These are phyloP conservation scores for Schizosaccharomyces osmophilus DNA, from an alignment of 805 yeast species.

Conservation along the genomic window DNA sequence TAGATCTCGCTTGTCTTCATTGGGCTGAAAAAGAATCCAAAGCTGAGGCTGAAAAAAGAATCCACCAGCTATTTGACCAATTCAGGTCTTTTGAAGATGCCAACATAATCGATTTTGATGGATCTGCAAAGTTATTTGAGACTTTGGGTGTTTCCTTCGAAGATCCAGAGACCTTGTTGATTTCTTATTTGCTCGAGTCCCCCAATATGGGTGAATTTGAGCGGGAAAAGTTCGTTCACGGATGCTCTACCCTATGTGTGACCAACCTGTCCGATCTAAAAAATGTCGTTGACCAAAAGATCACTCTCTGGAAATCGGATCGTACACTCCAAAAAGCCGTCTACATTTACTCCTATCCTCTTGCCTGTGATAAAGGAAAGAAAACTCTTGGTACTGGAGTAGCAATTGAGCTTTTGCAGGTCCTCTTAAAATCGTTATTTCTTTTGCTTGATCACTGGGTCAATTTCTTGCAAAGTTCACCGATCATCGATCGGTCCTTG, in stretches of 20 bases:
- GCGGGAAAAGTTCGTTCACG: constrained; percentile 24
- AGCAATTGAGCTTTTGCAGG: constrained; percentile 6
- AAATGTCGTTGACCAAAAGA: constrained; percentile 13
- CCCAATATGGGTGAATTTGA: constrained; percentile 42
- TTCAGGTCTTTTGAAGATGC: constrained; percentile 9
- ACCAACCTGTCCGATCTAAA: constrained; percentile 25
- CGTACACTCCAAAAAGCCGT: constrained; percentile 26
- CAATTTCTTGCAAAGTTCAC: constrained; percentile 20
- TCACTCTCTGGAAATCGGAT: constrained; percentile 15
- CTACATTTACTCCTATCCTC: constrained; percentile 48
- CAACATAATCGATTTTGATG: constrained; percentile 42
- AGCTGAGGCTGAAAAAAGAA: neutral
- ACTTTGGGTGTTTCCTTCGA: constrained; percentile 55
- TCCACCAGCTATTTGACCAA: neutral
- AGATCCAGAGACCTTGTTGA: constrained; percentile 40
- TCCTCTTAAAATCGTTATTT: constrained; percentile 27
- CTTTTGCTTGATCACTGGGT: constrained; percentile 24
- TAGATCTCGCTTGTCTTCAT: neutral
- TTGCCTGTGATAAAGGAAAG: constrained; percentile 35
- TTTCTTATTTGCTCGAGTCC: constrained; percentile 45
- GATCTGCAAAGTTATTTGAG: constrained; percentile 41
- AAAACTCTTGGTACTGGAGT: neutral
- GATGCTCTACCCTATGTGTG: constrained; percentile 27
- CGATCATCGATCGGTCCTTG: constrained; percentile 19
- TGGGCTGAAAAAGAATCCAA: neutral